Conservation (phyloP, 2,329 filamentous ascomycete species). For the Phialophora macrospora region DNA sequence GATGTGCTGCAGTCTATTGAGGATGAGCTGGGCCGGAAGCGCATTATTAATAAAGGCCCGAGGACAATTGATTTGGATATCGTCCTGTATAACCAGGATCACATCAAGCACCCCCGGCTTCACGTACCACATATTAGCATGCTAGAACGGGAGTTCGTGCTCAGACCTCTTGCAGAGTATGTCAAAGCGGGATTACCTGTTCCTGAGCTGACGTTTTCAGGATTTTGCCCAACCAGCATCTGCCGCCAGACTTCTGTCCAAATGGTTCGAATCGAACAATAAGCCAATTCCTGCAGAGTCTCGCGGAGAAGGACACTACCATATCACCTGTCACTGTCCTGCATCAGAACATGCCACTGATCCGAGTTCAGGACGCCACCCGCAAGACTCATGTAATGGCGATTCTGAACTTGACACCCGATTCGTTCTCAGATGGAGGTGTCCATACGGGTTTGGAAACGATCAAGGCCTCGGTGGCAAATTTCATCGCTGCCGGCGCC, state of each 20-base stretch:
- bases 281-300: constrained; percentile 37
- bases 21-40: constrained; percentile 74
- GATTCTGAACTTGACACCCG: constrained; percentile 91
- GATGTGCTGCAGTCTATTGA: constrained; percentile 86
- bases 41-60: constrained; percentile 89
- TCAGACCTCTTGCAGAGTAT: constrained; percentile 78
- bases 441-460: constrained; percentile 58
- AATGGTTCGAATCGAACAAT: constrained; percentile 19
- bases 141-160: constrained; percentile 88
- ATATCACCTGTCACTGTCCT: constrained; percentile 47
- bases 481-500: constrained; percentile 71
- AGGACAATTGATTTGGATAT: constrained; percentile 95
- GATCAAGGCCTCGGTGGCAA: constrained; percentile 63
- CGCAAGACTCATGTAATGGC: constrained; percentile 83
- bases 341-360: constrained; percentile 51
- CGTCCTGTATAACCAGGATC: constrained; percentile 74
- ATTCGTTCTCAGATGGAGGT: constrained; percentile 95
- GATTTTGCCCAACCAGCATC: constrained; percentile 32
- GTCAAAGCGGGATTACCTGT: constrained; percentile 32
- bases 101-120: constrained; percentile 72
- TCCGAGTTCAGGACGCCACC: constrained; percentile 62
- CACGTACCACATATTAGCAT: constrained; percentile 84
- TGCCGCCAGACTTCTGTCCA: constrained; percentile 22
- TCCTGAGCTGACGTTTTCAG: constrained; percentile 20
- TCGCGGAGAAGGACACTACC: constrained; percentile 51